These are phyloP conservation scores for Aaosphaeria arxii DNA, from an alignment of 2,329 filamentous ascomycete genomes.

Conservation along the genomic window DNA sequence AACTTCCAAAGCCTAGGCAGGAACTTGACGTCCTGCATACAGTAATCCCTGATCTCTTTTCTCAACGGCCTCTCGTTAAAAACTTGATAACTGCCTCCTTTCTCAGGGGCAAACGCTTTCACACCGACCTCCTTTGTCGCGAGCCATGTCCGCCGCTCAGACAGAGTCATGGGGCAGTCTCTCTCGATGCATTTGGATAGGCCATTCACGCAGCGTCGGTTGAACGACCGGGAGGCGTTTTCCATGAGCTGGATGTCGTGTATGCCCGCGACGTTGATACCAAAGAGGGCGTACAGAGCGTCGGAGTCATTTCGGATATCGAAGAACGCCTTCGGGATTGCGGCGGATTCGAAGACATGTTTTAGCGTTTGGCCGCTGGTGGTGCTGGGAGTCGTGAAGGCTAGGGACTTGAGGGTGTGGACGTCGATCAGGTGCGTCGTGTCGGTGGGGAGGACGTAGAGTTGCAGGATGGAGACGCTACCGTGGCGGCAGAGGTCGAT, in stretches of 20 bases:
- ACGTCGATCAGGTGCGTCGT: constrained; percentile 30
- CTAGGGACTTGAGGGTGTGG: constrained; percentile 15
- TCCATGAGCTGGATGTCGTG: constrained; percentile 23
- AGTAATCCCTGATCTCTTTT: no score
- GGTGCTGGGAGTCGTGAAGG: constrained; percentile 14
- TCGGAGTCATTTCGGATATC: constrained; percentile 27
- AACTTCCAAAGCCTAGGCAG: no score
- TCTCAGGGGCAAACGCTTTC: no score
- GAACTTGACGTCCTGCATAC: no score
- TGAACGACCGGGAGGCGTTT: constrained; percentile 4
- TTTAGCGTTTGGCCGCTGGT: constrained; percentile 24
- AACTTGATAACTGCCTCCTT: no score
- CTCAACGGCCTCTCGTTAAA: no score
- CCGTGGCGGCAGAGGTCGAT: constrained; percentile 18
- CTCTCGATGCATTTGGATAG: no score
- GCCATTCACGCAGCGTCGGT: no score
- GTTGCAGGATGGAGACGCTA: constrained; percentile 18
- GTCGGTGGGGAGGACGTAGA: constrained; percentile 12
- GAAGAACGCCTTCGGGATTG: constrained; percentile 26
- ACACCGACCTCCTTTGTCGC: no score
- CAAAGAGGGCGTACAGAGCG: constrained; percentile 16
- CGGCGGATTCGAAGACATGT: constrained; percentile 21
- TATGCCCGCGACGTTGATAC: constrained; percentile 10
- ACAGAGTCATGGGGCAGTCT: no score
- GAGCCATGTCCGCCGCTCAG: no score